Evolutionary conservation across 192 early-diverging fungal genomes (phyloP).

Genomic region (Coemansia biformis): DNA sequence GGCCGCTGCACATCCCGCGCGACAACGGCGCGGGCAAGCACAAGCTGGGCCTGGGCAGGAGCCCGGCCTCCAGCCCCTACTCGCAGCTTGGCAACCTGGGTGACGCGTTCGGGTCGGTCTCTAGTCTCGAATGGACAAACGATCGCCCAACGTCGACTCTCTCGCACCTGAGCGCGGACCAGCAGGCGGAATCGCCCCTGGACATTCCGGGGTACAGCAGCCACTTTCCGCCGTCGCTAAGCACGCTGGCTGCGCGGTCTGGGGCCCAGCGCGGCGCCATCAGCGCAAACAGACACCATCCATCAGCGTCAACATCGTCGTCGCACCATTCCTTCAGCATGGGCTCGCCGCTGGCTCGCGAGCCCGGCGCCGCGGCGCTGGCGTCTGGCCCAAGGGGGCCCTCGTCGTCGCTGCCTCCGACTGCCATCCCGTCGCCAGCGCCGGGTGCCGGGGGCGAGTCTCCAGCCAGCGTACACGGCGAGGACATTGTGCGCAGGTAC

Average conservation of each 20-base stretch:
- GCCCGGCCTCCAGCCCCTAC: slow-evolving; percentile 21
- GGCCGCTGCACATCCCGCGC: slow-evolving; percentile 21
- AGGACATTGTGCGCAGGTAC: slow-evolving; percentile 51
- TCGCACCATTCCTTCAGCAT: slow-evolving; percentile 31
- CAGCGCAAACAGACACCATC: slow-evolving; percentile 28
- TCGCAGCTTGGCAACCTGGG: slow-evolving; percentile 23
- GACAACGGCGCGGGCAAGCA: slow-evolving; percentile 14
- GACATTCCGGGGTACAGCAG: slow-evolving; percentile 22
- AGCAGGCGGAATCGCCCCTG: slow-evolving; percentile 41
- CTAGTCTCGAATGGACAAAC: slow-evolving; percentile 37
- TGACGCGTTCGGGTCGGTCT: slow-evolving; percentile 41
- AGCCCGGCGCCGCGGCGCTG: slow-evolving; percentile 7
- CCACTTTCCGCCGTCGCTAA: slow-evolving; percentile 29
- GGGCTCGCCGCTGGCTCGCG: slow-evolving; percentile 29
- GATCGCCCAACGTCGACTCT: slow-evolving; percentile 40
- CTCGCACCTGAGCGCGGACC: slow-evolving; percentile 32
- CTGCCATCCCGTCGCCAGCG: slow-evolving; percentile 7
- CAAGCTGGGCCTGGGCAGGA: slow-evolving; percentile 10
- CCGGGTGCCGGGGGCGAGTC: slow-evolving; percentile 4
- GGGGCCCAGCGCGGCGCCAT: slow-evolving; percentile 2
- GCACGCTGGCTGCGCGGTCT: slow-evolving; percentile 18
- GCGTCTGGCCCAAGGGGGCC: slow-evolving; percentile 10
- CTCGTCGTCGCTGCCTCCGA: slow-evolving; percentile 8
- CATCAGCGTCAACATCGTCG: slow-evolving; percentile 40
- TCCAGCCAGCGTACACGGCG: slow-evolving; percentile 12